Evolutionary conservation across 768 basidiomycete genomes (phyloP).

Genomic region (Suillus americanus): DNA sequence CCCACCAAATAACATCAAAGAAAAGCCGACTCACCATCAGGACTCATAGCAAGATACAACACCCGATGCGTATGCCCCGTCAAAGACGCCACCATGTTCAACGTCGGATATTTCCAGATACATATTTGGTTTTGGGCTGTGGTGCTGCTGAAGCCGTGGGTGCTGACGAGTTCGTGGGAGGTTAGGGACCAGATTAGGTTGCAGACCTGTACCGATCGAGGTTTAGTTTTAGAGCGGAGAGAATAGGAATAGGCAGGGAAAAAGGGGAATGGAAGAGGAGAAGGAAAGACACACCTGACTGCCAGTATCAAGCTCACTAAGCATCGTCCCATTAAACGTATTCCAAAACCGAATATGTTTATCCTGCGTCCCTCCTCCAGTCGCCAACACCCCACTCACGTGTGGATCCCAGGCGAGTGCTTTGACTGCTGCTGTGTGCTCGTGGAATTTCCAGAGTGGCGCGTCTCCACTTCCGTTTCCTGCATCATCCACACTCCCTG

Average conservation of each 20-base stretch:
- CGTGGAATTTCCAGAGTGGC: constrained; percentile 93
- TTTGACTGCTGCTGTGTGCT: constrained; percentile 96
- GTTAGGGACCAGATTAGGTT: constrained; percentile 96
- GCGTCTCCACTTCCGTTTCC: constrained; percentile 40
- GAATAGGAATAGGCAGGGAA: neutral
- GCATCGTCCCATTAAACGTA: constrained; percentile 78
- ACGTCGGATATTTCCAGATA: constrained; percentile 91
- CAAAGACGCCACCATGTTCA: constrained; percentile 92
- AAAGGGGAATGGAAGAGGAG: neutral
- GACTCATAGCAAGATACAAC: constrained; percentile 95
- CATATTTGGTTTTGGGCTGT: constrained; percentile 96
- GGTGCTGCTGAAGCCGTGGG: constrained; percentile 93
- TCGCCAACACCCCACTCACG: constrained; percentile 84
- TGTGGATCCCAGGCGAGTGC: constrained; percentile 99
- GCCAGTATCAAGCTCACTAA: constrained; percentile 90
- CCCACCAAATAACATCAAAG: neutral
- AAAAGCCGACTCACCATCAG: constrained; percentile 80
- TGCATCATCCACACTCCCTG: constrained; percentile 32
- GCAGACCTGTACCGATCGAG: constrained; percentile 65
- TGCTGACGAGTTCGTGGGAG: constrained; percentile 96
- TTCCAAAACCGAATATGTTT: constrained; percentile 99
- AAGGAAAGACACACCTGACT: constrained; percentile 67
- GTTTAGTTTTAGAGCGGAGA: neutral
- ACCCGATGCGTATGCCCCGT: constrained; percentile 96
- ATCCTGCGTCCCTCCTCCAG: constrained; percentile 98